Evolutionary conservation across 768 basidiomycete genomes (phyloP).

Genomic region (Macrolepiota dolichaula): DNA sequence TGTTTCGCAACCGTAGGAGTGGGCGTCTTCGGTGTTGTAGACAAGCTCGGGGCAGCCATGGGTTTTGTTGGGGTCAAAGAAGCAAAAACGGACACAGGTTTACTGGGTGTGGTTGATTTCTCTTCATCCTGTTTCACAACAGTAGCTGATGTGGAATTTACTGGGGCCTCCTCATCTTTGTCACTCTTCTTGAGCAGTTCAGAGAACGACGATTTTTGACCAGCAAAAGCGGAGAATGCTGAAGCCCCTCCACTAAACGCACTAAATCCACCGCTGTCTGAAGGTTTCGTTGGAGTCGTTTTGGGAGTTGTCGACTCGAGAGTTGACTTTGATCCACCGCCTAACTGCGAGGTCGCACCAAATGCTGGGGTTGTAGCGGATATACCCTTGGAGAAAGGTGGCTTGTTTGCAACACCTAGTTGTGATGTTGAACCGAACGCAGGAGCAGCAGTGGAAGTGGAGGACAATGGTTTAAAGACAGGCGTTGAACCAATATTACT

Average conservation of each 20-base stretch:
- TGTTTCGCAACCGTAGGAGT: background rate
- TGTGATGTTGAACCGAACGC: slow-evolving; percentile 38
- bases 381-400: slow-evolving; percentile 18
- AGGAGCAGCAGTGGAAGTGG: slow-evolving; percentile 26
- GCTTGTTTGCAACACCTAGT: slow-evolving; percentile 16
- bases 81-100: background rate
- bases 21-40: slow-evolving; percentile 2
- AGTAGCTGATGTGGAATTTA: slow-evolving; percentile 13
- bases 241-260: slow-evolving; percentile 43
- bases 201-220: slow-evolving; percentile 46
- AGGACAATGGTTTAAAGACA: slow-evolving; percentile 2
- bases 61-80: background rate
- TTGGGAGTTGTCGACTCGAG: slow-evolving; percentile 25
- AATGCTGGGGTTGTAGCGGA: slow-evolving; percentile 18
- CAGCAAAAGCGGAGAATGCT: slow-evolving; percentile 41
- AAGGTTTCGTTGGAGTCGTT: slow-evolving; percentile 24
- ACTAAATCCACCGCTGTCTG: slow-evolving; percentile 42
- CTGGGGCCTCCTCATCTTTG: slow-evolving; percentile 22
- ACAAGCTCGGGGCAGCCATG: background rate
- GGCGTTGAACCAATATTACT: slow-evolving; percentile 15
- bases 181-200: slow-evolving; percentile 50
- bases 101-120: slow-evolving; percentile 3
- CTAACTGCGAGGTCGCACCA: slow-evolving; percentile 31
- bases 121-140: background rate
- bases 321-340: slow-evolving; percentile 24